Evolutionary conservation across 2,329 filamentous ascomycete genomes (phyloP), one percentile per base, ranked within the genome.

Genomic region (Bipolaris cookei): DNA sequence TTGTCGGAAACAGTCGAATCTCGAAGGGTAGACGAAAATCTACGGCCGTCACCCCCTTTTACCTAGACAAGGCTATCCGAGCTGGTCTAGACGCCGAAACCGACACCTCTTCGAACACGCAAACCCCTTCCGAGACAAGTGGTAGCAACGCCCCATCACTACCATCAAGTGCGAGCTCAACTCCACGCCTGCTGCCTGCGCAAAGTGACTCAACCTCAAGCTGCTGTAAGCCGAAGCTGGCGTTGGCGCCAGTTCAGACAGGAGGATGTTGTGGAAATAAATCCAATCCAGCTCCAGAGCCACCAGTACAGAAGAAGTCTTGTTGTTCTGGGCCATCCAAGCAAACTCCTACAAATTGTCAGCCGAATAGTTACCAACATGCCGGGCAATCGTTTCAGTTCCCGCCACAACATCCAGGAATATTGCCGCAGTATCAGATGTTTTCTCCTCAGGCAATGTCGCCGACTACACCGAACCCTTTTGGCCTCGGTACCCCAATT

Each of bases 151-250:
- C 65, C 51, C 66, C 63, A 13, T 76, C 74, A 18, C 65, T 69
- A 10, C 63, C 70, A 20, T 76, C 74, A 13, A 76, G 74, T 56
- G 72, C 72, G 25, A 76, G 74, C 54, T 76, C 74, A n/a, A 76
- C 74, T 11, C 74, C 74, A 35, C 72, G 71, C 13, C 51, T 76
- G 21, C 59, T 63, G 1, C 70, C 73, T 13, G 61, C 65, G 5
- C 68, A 68, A 11, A 69, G 65, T 47, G 68, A 67, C 14, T 63
- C 66, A 6, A 45, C 59, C 4, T 73, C 74, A 3, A 69, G 66
- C 44, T 76, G 73, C 53, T 76, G 73, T 52, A 65, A 73, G 51
- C 69, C 72, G 2, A 74, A 74, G 44, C 55, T 61, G 8, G 44
- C 54, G 4, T 57, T 59, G 6, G 48, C 60, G 13, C 62, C 60